phyloP scores from a whole-genome alignment of 2,329 filamentous ascomycete genomes.

The Helminthosporium solani region DNA sequence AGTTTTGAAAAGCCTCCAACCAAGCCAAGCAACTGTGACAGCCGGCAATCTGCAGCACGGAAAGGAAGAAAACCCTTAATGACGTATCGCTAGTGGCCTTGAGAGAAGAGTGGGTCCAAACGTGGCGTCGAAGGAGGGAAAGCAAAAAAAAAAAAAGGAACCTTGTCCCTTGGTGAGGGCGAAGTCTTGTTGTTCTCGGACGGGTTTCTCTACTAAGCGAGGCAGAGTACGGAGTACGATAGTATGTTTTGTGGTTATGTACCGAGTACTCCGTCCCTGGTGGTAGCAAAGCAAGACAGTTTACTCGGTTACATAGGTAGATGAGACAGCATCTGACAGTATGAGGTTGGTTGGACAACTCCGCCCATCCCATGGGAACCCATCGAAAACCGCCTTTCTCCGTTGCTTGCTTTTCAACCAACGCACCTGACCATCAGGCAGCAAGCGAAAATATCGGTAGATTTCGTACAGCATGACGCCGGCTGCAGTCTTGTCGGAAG shows the following conservation, averaged over 20 bases:
- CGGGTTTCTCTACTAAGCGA: too few species aligned
- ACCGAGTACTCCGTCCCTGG: too few species aligned
- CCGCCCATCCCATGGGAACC: background rate
- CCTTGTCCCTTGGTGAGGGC: background rate
- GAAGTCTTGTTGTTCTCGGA: too few species aligned
- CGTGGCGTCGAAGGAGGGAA: conserved; percentile 35
- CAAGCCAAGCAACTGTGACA: conserved; percentile 23
- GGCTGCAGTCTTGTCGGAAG: conserved; percentile 19
- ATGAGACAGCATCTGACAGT: background rate
- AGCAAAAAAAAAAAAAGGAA: conserved; percentile 1
- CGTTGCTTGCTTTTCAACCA: conserved; percentile 9
- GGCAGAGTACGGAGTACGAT: too few species aligned
- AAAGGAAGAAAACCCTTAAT: conserved; percentile 31
- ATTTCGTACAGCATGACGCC: conserved; percentile 10
- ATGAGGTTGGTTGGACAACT: conserved; percentile 3
- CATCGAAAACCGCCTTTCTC: conserved; percentile 11
- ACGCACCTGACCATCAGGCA: background rate
- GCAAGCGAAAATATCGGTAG: conserved; percentile 18
- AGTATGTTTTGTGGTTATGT: too few species aligned
- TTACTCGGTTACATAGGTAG: too few species aligned
- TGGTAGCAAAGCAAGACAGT: too few species aligned
- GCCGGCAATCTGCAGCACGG: conserved; percentile 37
- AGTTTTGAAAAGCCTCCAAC: conserved; percentile 18
- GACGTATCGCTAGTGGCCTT: conserved; percentile 37
- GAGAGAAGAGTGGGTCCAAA: conserved; percentile 41